A percentile compares a stretch with the other conserved stretches of the same genome.
phyloP scores from a whole-genome alignment of 768 basidiomycete genomes.

The Agaricus sinodeliciosus region DNA sequence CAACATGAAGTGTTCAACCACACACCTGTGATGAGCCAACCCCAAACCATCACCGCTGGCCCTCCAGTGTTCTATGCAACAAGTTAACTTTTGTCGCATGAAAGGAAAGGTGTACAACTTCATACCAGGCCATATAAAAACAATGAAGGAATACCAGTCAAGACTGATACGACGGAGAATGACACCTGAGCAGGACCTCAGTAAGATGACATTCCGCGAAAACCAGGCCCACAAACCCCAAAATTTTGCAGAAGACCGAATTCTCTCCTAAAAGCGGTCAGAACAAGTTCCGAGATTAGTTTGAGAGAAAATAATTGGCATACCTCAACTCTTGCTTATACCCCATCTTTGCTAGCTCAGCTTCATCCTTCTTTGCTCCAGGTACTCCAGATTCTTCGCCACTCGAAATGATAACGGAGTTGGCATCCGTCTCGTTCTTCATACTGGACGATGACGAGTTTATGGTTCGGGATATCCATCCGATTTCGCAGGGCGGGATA shows the following conservation, averaged over 20 bases:
- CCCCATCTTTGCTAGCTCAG: slow-evolving; percentile 61
- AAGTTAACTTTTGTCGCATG: neutral
- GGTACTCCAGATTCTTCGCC: neutral
- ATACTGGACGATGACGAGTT: neutral
- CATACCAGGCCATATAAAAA: slow-evolving; percentile 65
- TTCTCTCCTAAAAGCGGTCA: slow-evolving; percentile 43
- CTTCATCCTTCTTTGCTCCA: slow-evolving; percentile 37
- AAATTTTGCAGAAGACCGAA: slow-evolving; percentile 53
- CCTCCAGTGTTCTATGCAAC: slow-evolving; percentile 58
- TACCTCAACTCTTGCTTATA: slow-evolving; percentile 67
- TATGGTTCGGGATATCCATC: neutral
- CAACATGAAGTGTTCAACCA: neutral
- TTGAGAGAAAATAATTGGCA: slow-evolving; percentile 14
- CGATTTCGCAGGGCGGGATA: no score
- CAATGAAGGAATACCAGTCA: slow-evolving; percentile 65
- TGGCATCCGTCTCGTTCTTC: neutral
- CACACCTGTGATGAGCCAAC: slow-evolving; percentile 60
- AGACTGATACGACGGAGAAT: slow-evolving; percentile 72
- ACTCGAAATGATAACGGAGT: no score
- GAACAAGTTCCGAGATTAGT: neutral
- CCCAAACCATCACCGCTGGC: slow-evolving; percentile 74
- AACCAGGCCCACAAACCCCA: slow-evolving; percentile 31
- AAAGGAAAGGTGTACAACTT: neutral
- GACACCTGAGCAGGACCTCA: slow-evolving; percentile 32
- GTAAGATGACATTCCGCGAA: slow-evolving; percentile 4